Conservation (phyloP, 106 monocot genomes). For the Agapanthus africanus region DNA sequence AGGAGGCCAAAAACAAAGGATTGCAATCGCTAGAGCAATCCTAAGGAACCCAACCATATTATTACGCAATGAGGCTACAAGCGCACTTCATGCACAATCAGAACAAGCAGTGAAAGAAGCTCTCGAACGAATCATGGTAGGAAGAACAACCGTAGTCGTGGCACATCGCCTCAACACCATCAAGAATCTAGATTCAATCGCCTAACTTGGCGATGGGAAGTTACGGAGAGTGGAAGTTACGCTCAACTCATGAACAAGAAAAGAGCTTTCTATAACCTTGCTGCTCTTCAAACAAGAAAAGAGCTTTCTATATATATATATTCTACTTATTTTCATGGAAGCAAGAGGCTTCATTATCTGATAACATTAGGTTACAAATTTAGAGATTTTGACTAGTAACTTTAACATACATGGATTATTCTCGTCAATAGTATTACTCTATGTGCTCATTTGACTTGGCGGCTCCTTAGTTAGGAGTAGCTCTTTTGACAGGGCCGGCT, state of each 20-base stretch:
- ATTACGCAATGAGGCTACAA: slow-evolving; percentile 83
- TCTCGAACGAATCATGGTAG: slow-evolving; percentile 58
- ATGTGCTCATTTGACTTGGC: too few relatives aligned
- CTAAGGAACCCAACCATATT: slow-evolving; percentile 51
- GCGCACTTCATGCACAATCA: slow-evolving; percentile 63
- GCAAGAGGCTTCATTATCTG: too few relatives aligned
- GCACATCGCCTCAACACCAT: slow-evolving; percentile 79
- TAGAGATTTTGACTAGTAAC: too few relatives aligned
- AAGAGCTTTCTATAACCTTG: slow-evolving; percentile 60
- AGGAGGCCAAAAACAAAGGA: slow-evolving; percentile 82
- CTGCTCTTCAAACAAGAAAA: slow-evolving; percentile 49
- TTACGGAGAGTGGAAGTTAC: slow-evolving; percentile 58
- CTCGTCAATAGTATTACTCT: too few relatives aligned
- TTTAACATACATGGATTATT: too few relatives aligned
- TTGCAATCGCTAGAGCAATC: slow-evolving; percentile 81
- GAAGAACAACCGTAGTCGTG: slow-evolving; percentile 74
- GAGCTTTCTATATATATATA: too few relatives aligned
- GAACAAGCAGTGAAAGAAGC: slow-evolving; percentile 76
- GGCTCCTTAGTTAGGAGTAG: too few relatives aligned
- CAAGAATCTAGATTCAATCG: slow-evolving; percentile 52
- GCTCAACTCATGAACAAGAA: slow-evolving; percentile 62
- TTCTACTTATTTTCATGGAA: too few relatives aligned
- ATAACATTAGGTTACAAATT: too few relatives aligned
- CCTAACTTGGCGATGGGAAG: slow-evolving; percentile 48
- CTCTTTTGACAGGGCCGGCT: slow-evolving; percentile 9